Percentiles rank a stretch among this genome's conserved stretches.
Evolutionary conservation across 2,329 filamentous ascomycete genomes (phyloP).

Genomic region (Daldinia eschscholtzii): DNA sequence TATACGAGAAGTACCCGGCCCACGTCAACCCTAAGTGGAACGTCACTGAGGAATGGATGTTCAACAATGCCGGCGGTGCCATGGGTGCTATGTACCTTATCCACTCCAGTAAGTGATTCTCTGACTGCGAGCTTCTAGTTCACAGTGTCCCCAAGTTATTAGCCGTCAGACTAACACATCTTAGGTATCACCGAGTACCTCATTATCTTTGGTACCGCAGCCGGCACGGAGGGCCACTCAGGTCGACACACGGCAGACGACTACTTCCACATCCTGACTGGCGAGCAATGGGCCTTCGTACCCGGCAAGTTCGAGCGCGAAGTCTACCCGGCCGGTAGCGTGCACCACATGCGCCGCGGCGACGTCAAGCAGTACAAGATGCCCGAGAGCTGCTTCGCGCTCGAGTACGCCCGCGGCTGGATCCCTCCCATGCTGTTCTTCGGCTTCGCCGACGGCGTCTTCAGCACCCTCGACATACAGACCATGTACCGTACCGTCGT

Average conservation of each 20-base stretch:
- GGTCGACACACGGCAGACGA: conserved; percentile 93
- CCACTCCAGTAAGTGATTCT: conserved; percentile 75
- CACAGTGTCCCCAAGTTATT: neutral
- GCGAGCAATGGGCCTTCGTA: conserved; percentile 81
- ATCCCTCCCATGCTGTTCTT: conserved; percentile 95
- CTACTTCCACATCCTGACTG: conserved; percentile 91
- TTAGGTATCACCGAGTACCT: conserved; percentile 85
- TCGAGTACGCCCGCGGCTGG: conserved; percentile 89
- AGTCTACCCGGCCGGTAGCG: conserved; percentile 75
- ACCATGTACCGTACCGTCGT: conserved; percentile 84
- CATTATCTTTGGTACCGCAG: conserved; percentile 86
- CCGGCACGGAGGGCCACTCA: conserved; percentile 89
- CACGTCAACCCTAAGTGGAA: conserved; percentile 73
- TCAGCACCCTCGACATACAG: conserved; percentile 85
- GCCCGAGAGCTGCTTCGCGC: conserved; percentile 80
- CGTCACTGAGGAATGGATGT: conserved; percentile 78
- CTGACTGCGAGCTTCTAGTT: neutral
- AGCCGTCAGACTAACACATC: conserved; percentile 16
- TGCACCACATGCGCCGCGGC: conserved; percentile 80
- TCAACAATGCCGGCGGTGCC: conserved; percentile 91
- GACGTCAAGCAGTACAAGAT: conserved; percentile 86
- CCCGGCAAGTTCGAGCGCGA: conserved; percentile 76
- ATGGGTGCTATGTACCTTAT: conserved; percentile 95
- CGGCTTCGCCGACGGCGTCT: conserved; percentile 84
- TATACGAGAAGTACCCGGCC: conserved; percentile 64